phyloP scores from a whole-genome alignment of 306 rosid genomes.

The Urtica urens region DNA sequence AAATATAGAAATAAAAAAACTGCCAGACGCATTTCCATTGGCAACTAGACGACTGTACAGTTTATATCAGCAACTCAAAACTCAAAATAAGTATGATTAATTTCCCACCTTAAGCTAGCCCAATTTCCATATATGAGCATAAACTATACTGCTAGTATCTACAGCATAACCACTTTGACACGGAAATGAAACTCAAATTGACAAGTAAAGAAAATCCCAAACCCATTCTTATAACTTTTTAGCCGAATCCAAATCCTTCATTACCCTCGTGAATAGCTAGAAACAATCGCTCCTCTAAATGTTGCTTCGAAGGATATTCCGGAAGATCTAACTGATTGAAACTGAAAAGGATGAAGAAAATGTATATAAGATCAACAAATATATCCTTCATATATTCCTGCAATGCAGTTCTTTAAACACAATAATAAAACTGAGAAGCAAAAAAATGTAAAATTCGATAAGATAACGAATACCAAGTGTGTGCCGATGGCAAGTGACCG shows the following conservation, averaged over 20 bases:
- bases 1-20: constrained; percentile 28
- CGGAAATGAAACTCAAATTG: too few species aligned
- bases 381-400: neutral
- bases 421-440: too few species aligned
- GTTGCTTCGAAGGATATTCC: constrained; percentile 86
- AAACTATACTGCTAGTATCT: constrained; percentile 31
- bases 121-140: constrained; percentile 31
- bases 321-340: constrained; percentile 96
- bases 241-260: constrained; percentile 98
- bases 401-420: neutral
- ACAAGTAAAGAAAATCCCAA: neutral
- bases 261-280: constrained; percentile 91
- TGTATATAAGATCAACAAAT: neutral
- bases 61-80: constrained; percentile 39
- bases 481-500: constrained; percentile 97
- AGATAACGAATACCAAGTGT: constrained; percentile 59
- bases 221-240: neutral
- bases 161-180: constrained; percentile 22
- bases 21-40: constrained; percentile 65
- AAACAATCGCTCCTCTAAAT: constrained; percentile 78
- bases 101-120: constrained; percentile 39
- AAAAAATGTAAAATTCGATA: neutral
- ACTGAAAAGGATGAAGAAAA: constrained; percentile 37
- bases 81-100: constrained; percentile 24
- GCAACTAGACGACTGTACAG: constrained; percentile 72